phyloP scores from a whole-genome alignment of 495 filamentous ascomycete genomes.

The Beverwykella pulmonaria region DNA sequence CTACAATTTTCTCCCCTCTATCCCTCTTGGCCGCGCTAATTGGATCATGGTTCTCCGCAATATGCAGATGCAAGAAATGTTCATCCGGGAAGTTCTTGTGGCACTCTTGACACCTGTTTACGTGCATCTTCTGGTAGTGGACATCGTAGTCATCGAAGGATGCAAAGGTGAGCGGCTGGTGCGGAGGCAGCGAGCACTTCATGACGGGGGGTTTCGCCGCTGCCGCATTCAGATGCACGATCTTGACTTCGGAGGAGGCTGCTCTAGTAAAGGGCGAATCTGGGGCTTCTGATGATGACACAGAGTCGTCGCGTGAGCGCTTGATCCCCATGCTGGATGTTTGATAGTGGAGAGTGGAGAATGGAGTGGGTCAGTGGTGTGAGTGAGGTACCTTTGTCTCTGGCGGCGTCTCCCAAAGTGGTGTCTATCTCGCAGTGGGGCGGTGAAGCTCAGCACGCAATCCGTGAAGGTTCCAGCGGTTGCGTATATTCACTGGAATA shows the following conservation, averaged over 20 bases:
- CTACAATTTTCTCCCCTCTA: constrained; percentile 83
- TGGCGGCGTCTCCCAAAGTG: background rate
- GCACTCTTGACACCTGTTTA: constrained; percentile 82
- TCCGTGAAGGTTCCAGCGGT: too few species aligned
- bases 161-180: constrained; percentile 68
- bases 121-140: constrained; percentile 80
- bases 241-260: constrained; percentile 26
- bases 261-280: constrained; percentile 8
- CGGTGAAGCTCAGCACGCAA: too few species aligned
- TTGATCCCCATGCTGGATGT: constrained; percentile 57
- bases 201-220: constrained; percentile 48
- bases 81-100: constrained; percentile 58
- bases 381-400: background rate
- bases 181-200: constrained; percentile 79
- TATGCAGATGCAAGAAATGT: constrained; percentile 77
- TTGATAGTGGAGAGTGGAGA: background rate
- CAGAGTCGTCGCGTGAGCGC: constrained; percentile 59
- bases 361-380: background rate
- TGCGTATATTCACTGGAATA: too few species aligned
- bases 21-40: constrained; percentile 70
- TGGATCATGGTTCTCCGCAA: constrained; percentile 89
- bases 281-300: constrained; percentile 36
- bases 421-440: too few species aligned
- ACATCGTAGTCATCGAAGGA: constrained; percentile 83
- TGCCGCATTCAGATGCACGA: constrained; percentile 32